A percentile compares a stretch with the other conserved stretches of the same genome.
phyloP scores from a whole-genome alignment of 23 red algal genomes.

The Pyropia haitanensis region DNA sequence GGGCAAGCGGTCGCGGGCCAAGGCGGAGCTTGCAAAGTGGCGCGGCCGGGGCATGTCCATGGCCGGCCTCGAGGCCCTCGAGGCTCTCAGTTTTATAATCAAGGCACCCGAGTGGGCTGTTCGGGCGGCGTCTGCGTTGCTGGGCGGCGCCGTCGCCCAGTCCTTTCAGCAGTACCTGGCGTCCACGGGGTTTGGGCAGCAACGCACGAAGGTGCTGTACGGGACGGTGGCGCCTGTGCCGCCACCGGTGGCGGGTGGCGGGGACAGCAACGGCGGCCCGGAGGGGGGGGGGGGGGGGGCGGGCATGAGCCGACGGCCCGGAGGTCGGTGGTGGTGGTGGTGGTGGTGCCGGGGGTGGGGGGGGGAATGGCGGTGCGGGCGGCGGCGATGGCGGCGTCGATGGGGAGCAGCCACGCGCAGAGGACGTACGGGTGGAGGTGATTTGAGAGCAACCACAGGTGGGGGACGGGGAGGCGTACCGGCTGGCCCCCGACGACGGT shows the following conservation, averaged over 20 bases:
- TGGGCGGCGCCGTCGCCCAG: slow-evolving; percentile 45
- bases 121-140: slow-evolving; percentile 26
- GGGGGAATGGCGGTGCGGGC: too few species aligned
- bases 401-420: too few species aligned
- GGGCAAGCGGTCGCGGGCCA: slow-evolving; percentile 44
- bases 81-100: slow-evolving; percentile 73
- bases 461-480: slow-evolving; percentile 57
- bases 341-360: too few species aligned
- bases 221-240: slow-evolving; percentile 18
- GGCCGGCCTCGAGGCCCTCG: slow-evolving; percentile 73
- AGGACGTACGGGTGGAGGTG: slow-evolving; percentile 26
- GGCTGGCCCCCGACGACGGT: too few species aligned
- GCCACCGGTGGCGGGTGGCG: background rate
- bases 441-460: slow-evolving; percentile 92
- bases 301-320: background rate
- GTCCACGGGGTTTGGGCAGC: slow-evolving; percentile 48
- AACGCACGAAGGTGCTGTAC: slow-evolving; percentile 64
- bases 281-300: background rate
- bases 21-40: slow-evolving; percentile 53
- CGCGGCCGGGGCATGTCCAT: slow-evolving; percentile 50
- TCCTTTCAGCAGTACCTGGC: slow-evolving; percentile 74
- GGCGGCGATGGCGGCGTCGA: too few species aligned
- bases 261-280: too few species aligned
- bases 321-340: background rate
- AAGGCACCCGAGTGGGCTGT: slow-evolving; percentile 50